Conservation (phyloP, 495 filamentous ascomycete genomes). For the Chlorociboria aeruginascens region DNA sequence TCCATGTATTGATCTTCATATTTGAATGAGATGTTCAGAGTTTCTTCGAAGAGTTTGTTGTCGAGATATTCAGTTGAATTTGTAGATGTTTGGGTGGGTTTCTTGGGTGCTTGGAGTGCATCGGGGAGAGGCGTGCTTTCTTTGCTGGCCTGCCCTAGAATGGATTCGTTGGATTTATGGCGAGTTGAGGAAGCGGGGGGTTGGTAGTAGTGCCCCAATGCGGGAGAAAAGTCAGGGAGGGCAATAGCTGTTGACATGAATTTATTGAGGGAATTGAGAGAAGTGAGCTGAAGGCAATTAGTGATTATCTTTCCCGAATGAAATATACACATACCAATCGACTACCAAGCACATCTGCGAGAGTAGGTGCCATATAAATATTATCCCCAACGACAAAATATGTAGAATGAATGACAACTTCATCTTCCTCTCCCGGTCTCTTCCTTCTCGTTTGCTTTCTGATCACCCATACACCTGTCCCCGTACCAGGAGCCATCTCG, state of each 20-base stretch:
- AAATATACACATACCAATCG: constrained; percentile 46
- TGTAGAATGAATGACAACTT: constrained; percentile 58
- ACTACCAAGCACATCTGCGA: constrained; percentile 65
- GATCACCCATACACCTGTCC: constrained; percentile 78
- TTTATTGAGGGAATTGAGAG: constrained; percentile 53
- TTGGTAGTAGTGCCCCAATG: constrained; percentile 63
- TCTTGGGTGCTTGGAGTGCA: constrained; percentile 16
- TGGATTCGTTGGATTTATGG: constrained; percentile 23
- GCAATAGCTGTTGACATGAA: constrained; percentile 44
- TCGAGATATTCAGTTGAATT: constrained; percentile 27
- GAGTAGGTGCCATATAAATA: constrained; percentile 79
- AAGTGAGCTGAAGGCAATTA: constrained; percentile 25
- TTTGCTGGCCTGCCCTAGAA: constrained; percentile 27
- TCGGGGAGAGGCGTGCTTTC: constrained; percentile 52
- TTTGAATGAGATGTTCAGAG: constrained; percentile 48
- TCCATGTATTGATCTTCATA: constrained; percentile 80
- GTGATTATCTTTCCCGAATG: too few relatives aligned
- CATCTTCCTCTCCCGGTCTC: constrained; percentile 46
- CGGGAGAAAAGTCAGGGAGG: constrained; percentile 60
- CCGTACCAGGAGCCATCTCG: constrained; percentile 48
- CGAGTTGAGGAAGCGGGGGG: constrained; percentile 25
- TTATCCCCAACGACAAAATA: constrained; percentile 80
- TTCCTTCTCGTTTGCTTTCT: constrained; percentile 71
- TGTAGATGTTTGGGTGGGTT: constrained; percentile 21
- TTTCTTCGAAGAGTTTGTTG: constrained; percentile 52